Conservation (phyloP, 140 eudicot species). For the Flaveria floridana region DNA sequence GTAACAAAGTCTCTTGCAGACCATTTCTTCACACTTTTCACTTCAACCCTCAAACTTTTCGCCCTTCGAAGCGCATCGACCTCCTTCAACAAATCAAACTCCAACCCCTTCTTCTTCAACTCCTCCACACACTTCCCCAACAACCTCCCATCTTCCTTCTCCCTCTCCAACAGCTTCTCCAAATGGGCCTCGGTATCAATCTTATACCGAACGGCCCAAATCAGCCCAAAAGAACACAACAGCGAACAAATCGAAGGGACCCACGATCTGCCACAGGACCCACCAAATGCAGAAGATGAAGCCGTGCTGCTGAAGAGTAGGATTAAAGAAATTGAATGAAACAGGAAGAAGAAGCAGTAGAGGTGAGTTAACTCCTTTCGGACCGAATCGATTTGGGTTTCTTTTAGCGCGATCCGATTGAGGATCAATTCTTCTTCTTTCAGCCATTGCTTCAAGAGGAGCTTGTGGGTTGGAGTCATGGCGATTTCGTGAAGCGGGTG, state of each 20-base stretch:
- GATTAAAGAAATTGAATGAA: conserved; percentile 63
- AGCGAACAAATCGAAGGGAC: conserved; percentile 72
- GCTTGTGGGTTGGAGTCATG: conserved; percentile 80
- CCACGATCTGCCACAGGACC: conserved; percentile 61
- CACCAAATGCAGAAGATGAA: neutral
- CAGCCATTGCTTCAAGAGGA: conserved; percentile 89
- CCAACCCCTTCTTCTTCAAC: conserved; percentile 77
- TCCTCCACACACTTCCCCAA: conserved; percentile 87
- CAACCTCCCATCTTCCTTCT: conserved; percentile 72
- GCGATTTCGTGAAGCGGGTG: conserved; percentile 96
- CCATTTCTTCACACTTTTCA: conserved; percentile 62
- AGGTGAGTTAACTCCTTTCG: conserved; percentile 68
- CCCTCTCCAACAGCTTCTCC: conserved; percentile 75
- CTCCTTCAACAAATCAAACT: conserved; percentile 89
- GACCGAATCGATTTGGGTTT: conserved; percentile 74
- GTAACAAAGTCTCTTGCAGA: conserved; percentile 72
- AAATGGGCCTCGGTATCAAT: conserved; percentile 61
- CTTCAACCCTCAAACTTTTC: conserved; percentile 68
- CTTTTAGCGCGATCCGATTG: conserved; percentile 63
- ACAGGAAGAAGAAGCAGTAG: conserved; percentile 83
- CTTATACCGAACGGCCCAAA: conserved; percentile 87
- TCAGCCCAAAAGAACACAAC: conserved; percentile 58
- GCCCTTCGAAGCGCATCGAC: conserved; percentile 84
- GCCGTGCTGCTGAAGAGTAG: conserved; percentile 56
- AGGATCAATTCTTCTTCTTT: conserved; percentile 83